phyloP scores from a whole-genome alignment of 768 basidiomycete genomes.

The Boletus sp. region DNA sequence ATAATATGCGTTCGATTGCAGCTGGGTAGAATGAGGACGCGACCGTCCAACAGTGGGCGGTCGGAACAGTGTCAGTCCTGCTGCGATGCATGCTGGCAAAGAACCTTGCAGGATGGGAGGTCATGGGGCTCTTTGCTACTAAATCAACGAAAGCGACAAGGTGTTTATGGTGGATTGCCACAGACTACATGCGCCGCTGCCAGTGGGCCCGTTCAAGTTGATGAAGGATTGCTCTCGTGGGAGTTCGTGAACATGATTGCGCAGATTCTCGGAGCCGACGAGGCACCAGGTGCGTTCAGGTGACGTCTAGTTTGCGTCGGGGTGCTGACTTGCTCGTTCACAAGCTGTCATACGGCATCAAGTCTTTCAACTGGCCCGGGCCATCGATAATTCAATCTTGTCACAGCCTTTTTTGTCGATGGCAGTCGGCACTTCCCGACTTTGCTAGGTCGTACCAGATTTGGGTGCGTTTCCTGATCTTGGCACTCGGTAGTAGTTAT shows the following conservation, averaged over 20 bases:
- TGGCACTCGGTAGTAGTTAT: not conserved
- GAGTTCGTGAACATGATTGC: constrained; percentile 48
- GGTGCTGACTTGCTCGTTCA: not conserved
- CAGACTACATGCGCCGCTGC: not conserved
- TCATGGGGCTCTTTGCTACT: constrained; percentile 67
- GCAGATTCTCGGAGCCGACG: constrained; percentile 43
- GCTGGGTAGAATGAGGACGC: constrained; percentile 28
- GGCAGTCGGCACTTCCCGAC: not conserved
- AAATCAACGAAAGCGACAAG: constrained; percentile 54
- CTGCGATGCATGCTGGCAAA: constrained; percentile 52
- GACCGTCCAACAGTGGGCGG: constrained; percentile 35
- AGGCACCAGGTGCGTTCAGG: constrained; percentile 34
- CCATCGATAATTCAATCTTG: too few species aligned
- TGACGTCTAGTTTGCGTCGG: not conserved
- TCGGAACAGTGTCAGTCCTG: constrained; percentile 51
- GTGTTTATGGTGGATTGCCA: constrained; percentile 48
- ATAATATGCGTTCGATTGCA: constrained; percentile 41
- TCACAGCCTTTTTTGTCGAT: too few species aligned
- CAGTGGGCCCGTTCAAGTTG: not conserved
- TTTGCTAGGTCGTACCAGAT: not conserved
- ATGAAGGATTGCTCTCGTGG: constrained; percentile 33
- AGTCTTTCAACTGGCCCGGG: constrained; percentile 54
- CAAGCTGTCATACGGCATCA: constrained; percentile 51
- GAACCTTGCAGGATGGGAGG: constrained; percentile 65
- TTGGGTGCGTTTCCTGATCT: not conserved